Percentiles rank a stretch among this genome's conserved stretches.
phyloP scores from a whole-genome alignment of 352 stramenopile genomes.

The Phytophthora citricola region DNA sequence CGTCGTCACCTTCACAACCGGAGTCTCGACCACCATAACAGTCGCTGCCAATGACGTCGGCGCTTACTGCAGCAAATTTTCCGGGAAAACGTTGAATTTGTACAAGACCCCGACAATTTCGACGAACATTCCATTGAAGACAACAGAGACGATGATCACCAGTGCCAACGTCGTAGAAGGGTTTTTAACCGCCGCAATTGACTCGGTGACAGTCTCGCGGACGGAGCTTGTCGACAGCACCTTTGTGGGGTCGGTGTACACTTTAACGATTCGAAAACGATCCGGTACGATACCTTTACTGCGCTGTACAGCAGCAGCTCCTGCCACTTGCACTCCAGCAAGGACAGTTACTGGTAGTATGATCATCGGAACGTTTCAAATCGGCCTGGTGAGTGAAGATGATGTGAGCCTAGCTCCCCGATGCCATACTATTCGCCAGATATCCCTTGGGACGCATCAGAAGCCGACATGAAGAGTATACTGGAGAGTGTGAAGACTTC shows the following conservation, averaged over 20 bases:
- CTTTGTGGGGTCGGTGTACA: constrained; percentile 72
- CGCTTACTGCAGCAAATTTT: constrained; percentile 59
- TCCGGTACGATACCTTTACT: constrained; percentile 69
- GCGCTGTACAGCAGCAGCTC: constrained; percentile 45
- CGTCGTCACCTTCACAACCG: constrained; percentile 14
- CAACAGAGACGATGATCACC: constrained; percentile 39
- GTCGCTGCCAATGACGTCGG: constrained; percentile 57
- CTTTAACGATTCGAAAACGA: constrained; percentile 65
- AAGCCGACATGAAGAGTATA: constrained; percentile 63
- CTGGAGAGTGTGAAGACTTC: constrained; percentile 46
- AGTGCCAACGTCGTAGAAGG: constrained; percentile 46
- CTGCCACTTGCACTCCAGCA: constrained; percentile 40
- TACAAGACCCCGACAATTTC: constrained; percentile 67
- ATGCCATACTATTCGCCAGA: constrained; percentile 22
- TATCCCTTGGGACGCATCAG: constrained; percentile 82
- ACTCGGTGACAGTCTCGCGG: constrained; percentile 55
- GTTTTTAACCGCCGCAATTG: constrained; percentile 57
- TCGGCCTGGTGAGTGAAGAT: constrained; percentile 57
- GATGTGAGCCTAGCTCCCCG: constrained; percentile 18
- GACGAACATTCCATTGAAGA: constrained; percentile 55
- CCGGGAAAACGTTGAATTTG: constrained; percentile 38
- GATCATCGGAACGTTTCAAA: constrained; percentile 70
- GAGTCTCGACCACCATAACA: constrained; percentile 35
- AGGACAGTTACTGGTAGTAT: constrained; percentile 63
- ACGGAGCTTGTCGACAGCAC: constrained; percentile 40